Base-by-base conservation (phyloP, 129 eudicot genomes). In the Flaveria ramosissima region DNA sequence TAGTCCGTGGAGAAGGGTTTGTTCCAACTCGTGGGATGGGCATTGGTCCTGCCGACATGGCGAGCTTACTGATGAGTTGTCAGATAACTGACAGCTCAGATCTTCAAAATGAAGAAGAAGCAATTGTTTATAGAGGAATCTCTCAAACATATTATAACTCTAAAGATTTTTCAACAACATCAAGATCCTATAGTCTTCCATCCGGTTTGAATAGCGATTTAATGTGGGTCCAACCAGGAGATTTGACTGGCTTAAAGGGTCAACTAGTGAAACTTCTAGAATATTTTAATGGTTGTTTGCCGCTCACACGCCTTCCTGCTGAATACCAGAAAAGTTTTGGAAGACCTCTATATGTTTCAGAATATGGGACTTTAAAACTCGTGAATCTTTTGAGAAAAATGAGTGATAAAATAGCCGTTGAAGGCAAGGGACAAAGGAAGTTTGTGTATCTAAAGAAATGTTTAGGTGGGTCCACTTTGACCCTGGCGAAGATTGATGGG, bases 1-100 rank as follows among this genome's bases (percentile, higher is more conserved):
- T 94, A 42, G 99, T 90, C 16, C 97, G 94, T 69, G 99, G 99
- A 66, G 97, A 89, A 79, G 97, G 99, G 27, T 88, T 91, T 91
- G 83, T 80, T 27, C 86, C 88, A 10, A 50, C 79, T 56, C 71
- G 77, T 17, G 80, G 78, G 19, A 53, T 13, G 19, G 61, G 45
- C 4, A 62, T 60, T 76, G 85, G 74, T 46, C 74, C 86, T 21
- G 67, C 83, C 21, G 93, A 89, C 21, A 39, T 66, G 56, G 45
- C 85, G 9, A 82, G 85, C 67, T 71, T 71, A 77, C 14, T 85
- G 42, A 68, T 67, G 82, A 88, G 89, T n/a, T 82, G 78, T 75
- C 90, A 88, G 66, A 83, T 75, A 55, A 78, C 61, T 11, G 96
- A 84, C 60, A 84, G 57, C 67, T 69, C 82, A n/a, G 86, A 88